Conservation (phyloP, 768 basidiomycete genomes). For the Lactarius tabidus region DNA sequence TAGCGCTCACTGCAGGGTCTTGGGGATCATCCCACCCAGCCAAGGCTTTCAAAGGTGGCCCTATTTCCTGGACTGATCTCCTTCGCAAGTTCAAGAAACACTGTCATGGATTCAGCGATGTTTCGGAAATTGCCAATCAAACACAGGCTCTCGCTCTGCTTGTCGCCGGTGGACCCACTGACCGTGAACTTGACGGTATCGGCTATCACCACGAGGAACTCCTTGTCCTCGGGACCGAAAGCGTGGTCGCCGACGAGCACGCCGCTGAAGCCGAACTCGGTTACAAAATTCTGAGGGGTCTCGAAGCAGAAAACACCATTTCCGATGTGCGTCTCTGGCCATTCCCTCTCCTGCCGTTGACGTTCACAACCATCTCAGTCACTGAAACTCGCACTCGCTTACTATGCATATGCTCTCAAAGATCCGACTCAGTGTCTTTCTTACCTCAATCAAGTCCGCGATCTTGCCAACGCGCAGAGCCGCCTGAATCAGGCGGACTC, state of each 20-base stretch:
- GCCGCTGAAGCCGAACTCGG: slow-evolving; percentile 16
- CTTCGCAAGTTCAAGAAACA: slow-evolving; percentile 88
- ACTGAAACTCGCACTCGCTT: slow-evolving; percentile 64
- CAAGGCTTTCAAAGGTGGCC: slow-evolving; percentile 48
- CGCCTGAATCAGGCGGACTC: slow-evolving; percentile 47
- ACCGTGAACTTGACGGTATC: slow-evolving; percentile 50
- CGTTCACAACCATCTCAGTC: slow-evolving; percentile 42
- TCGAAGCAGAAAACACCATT: slow-evolving; percentile 20
- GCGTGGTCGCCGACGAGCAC: slow-evolving; percentile 12
- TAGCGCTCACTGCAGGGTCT: slow-evolving; percentile 65
- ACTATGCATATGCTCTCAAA: slow-evolving; percentile 76
- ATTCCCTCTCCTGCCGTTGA: slow-evolving; percentile 14
- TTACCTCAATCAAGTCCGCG: slow-evolving; percentile 52
- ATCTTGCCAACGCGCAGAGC: slow-evolving; percentile 49
- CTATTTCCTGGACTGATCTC: slow-evolving; percentile 71
- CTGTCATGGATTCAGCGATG: slow-evolving; percentile 54
- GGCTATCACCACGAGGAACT: slow-evolving; percentile 42
- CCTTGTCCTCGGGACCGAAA: slow-evolving; percentile 16
- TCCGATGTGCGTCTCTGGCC: slow-evolving; percentile 45
- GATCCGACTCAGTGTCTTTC: slow-evolving; percentile 59
- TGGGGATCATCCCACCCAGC: slow-evolving; percentile 66
- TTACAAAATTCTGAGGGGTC: slow-evolving; percentile 17
- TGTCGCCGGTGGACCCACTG: slow-evolving; percentile 37
- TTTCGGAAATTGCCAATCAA: slow-evolving; percentile 63
- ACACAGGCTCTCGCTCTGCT: slow-evolving; percentile 62